Evolutionary conservation across 78 protist species (phyloP).

Genomic region (Pigoraptor vietnamica): DNA sequence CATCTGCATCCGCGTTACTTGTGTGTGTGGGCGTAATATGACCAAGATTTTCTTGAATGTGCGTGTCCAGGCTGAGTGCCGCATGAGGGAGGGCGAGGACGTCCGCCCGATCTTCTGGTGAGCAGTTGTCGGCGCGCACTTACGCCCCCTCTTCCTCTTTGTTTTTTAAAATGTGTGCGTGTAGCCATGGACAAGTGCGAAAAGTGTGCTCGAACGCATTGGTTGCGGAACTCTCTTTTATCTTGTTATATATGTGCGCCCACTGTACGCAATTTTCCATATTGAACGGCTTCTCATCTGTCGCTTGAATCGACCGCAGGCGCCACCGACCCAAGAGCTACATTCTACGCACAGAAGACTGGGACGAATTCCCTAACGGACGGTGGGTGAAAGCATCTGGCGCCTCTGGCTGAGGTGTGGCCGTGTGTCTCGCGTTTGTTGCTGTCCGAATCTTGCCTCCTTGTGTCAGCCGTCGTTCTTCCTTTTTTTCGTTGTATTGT

Average conservation of each 20-base stretch:
- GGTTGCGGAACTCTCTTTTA: too few relatives aligned
- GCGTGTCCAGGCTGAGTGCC: neutral
- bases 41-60: neutral
- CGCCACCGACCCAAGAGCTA: slow-evolving; percentile 71
- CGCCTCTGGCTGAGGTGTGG: neutral
- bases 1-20: too few relatives aligned
- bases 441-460: too few relatives aligned
- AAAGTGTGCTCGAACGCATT: too few relatives aligned
- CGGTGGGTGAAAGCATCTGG: slow-evolving; percentile 46
- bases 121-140: neutral
- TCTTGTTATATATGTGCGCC: too few relatives aligned
- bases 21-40: neutral
- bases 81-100: neutral
- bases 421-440: too few relatives aligned
- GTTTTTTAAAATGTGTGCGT: neutral
- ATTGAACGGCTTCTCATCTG: too few relatives aligned
- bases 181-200: neutral
- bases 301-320: neutral
- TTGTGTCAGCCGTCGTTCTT: too few relatives aligned
- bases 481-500: too few relatives aligned
- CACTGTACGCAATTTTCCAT: too few relatives aligned
- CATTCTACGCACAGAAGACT: slow-evolving; percentile 60
- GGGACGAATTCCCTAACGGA: slow-evolving; percentile 95
- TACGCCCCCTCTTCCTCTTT: neutral
- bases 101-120: neutral